Percentiles rank a stretch among this genome's conserved stretches.
These are phyloP conservation scores for Conidiobolus incongruus DNA, from an alignment of 371 early-diverging fungal genomes.

Conservation along the genomic window DNA sequence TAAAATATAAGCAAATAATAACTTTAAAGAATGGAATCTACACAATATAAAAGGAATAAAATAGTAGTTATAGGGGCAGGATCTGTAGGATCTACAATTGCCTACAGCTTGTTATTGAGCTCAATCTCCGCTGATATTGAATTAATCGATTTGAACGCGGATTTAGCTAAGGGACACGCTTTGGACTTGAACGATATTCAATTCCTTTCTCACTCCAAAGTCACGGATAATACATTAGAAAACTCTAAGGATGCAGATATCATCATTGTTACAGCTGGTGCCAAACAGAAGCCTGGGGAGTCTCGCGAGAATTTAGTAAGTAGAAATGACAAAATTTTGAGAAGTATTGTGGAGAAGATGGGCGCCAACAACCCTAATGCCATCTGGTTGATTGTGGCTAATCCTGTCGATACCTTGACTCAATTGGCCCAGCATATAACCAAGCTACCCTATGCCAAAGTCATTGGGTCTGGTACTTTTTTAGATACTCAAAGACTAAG, in stretches of 20 bases:
- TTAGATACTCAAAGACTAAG: conserved; percentile 60
- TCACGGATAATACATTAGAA: conserved; percentile 25
- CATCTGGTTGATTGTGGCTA: conserved; percentile 54
- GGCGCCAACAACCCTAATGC: conserved; percentile 46
- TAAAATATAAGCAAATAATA: too few species aligned
- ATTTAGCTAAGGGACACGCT: conserved; percentile 44
- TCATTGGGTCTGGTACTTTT: conserved; percentile 71
- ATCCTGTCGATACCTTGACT: conserved; percentile 67
- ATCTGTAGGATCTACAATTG: conserved; percentile 55
- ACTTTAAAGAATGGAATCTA: background rate
- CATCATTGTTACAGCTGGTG: conserved; percentile 72
- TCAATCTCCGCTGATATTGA: conserved; percentile 39
- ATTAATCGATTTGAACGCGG: conserved; percentile 38
- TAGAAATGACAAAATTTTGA: conserved; percentile 54
- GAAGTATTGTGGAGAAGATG: conserved; percentile 38
- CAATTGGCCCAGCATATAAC: conserved; percentile 55
- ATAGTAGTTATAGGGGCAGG: conserved; percentile 59
- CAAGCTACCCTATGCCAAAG: conserved; percentile 49
- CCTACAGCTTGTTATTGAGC: conserved; percentile 45
- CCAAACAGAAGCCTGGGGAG: conserved; percentile 59
- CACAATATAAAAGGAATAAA: background rate
- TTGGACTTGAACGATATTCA: conserved; percentile 56
- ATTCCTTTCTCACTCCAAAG: conserved; percentile 32
- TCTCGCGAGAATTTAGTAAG: conserved; percentile 48
- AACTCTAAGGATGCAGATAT: conserved; percentile 70